Evolutionary conservation across 192 early-diverging fungal species (phyloP).

Genomic region (Linnemannia exigua): DNA sequence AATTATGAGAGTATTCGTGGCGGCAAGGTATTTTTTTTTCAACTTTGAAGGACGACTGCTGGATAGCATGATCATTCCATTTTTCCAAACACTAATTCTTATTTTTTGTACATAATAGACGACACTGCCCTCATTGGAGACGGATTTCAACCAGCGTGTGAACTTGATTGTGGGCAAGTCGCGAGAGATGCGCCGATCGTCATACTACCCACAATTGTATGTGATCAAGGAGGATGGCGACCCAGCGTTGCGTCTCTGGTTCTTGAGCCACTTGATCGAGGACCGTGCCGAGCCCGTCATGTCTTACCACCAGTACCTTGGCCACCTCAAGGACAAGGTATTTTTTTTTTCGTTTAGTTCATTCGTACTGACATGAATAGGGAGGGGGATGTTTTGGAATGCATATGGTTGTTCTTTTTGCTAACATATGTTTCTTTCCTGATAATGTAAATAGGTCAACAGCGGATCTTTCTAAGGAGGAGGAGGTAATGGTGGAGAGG

Average conservation of each 20-base stretch:
- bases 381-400: neutral
- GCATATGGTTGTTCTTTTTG: neutral
- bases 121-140: slow-evolving; percentile 74
- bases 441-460: slow-evolving; percentile 1
- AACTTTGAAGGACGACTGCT: neutral
- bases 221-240: slow-evolving; percentile 95
- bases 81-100: neutral
- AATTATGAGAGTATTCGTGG: slow-evolving; percentile 81
- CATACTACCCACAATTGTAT: slow-evolving; percentile 81
- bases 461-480: slow-evolving; percentile 19
- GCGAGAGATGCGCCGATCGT: slow-evolving; percentile 71
- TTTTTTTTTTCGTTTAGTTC: no score
- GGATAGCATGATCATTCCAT: no score
- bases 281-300: slow-evolving; percentile 83
- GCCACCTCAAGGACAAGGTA: slow-evolving; percentile 79
- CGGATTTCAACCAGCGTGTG: slow-evolving; percentile 77
- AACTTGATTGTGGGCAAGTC: slow-evolving; percentile 83
- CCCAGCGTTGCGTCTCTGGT: slow-evolving; percentile 81
- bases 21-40: slow-evolving; percentile 73
- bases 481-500: neutral
- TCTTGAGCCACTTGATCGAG: slow-evolving; percentile 89
- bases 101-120: slow-evolving; percentile 55
- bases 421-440: neutral
- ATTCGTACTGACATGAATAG: no score
- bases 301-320: slow-evolving; percentile 81